These are phyloP conservation scores for Penicillium sp. DNA, from an alignment of 2,329 filamentous ascomycete genomes.

Conservation along the genomic window DNA sequence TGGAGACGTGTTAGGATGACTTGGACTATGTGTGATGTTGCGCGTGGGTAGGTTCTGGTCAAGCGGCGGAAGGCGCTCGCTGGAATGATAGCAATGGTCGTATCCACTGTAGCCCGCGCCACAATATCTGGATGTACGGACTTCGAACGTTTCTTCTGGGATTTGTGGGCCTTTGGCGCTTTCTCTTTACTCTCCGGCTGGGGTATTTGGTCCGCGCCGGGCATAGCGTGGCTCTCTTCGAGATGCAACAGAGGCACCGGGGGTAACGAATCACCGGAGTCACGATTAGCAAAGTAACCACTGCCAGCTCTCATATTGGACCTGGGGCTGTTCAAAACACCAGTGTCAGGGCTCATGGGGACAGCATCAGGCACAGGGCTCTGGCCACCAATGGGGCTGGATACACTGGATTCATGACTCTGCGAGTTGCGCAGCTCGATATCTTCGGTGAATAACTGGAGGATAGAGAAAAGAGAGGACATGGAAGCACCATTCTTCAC, in stretches of 20 bases:
- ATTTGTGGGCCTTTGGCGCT: slow-evolving; percentile 24
- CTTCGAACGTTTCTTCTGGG: slow-evolving; percentile 45
- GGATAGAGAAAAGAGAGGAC: slow-evolving; percentile 96
- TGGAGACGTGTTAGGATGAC: slow-evolving; percentile 94
- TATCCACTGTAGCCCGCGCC: slow-evolving; percentile 91
- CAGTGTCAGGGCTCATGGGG: slow-evolving; percentile 37
- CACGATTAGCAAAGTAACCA: slow-evolving; percentile 21
- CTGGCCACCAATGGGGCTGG: slow-evolving; percentile 32
- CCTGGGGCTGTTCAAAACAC: slow-evolving; percentile 29
- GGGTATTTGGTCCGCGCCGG: slow-evolving; percentile 31
- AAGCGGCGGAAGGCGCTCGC: slow-evolving; percentile 90
- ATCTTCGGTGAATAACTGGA: slow-evolving; percentile 95
- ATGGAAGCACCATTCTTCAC: slow-evolving; percentile 97
- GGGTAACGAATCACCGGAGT: slow-evolving; percentile 45
- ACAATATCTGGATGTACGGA: slow-evolving; percentile 96
- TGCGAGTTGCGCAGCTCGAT: slow-evolving; percentile 69
- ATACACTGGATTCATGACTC: slow-evolving; percentile 46
- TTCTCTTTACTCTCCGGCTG: slow-evolving; percentile 19
- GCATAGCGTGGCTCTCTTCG: slow-evolving; percentile 46
- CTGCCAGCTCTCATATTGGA: slow-evolving; percentile 20
- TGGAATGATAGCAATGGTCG: slow-evolving; percentile 96
- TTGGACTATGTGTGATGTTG: slow-evolving; percentile 94
- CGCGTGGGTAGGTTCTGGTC: slow-evolving; percentile 91
- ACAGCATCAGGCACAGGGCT: slow-evolving; percentile 38
- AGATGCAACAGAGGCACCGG: slow-evolving; percentile 72